Evolutionary conservation across 495 filamentous ascomycete species (phyloP).

Genomic region (Lophiostoma macrostomum): DNA sequence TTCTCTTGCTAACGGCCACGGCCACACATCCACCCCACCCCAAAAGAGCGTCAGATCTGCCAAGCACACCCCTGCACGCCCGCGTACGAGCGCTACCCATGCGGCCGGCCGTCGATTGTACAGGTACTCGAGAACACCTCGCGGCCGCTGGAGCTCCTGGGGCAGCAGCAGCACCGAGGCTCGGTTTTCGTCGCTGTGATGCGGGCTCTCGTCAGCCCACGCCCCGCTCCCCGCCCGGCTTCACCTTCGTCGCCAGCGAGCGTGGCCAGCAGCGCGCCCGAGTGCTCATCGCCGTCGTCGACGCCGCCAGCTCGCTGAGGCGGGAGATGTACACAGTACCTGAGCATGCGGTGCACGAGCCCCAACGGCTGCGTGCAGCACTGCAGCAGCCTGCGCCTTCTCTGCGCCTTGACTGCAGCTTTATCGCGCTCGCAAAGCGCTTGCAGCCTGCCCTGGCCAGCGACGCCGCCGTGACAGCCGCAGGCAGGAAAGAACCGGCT

Average conservation of each 20-base stretch:
- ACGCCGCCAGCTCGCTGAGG: neutral
- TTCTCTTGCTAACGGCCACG: constrained; percentile 4
- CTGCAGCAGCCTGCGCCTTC: neutral
- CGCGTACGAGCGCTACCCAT: constrained; percentile 5
- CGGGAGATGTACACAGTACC: constrained; percentile 8
- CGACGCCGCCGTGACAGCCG: constrained; percentile 5
- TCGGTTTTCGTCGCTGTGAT: too few relatives aligned
- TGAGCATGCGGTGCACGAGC: constrained; percentile 7
- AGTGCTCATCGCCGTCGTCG: neutral
- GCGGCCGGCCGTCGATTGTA: neutral
- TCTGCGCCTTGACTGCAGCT: neutral
- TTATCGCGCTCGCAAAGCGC: neutral
- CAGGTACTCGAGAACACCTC: too few relatives aligned
- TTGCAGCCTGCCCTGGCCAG: too few relatives aligned
- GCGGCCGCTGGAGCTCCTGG: too few relatives aligned
- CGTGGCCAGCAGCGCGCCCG: too few relatives aligned
- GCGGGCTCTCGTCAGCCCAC: too few relatives aligned
- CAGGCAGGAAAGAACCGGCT: constrained; percentile 10
- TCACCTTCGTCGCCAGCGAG: too few relatives aligned
- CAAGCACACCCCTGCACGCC: constrained; percentile 4
- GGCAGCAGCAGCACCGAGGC: too few relatives aligned
- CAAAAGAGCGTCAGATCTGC: constrained; percentile 1
- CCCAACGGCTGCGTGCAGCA: constrained; percentile 10
- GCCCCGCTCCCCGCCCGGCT: too few relatives aligned
- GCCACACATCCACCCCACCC: neutral